Base-by-base conservation (phyloP, 2,329 filamentous ascomycete species). In the Falciphora oryzae region DNA sequence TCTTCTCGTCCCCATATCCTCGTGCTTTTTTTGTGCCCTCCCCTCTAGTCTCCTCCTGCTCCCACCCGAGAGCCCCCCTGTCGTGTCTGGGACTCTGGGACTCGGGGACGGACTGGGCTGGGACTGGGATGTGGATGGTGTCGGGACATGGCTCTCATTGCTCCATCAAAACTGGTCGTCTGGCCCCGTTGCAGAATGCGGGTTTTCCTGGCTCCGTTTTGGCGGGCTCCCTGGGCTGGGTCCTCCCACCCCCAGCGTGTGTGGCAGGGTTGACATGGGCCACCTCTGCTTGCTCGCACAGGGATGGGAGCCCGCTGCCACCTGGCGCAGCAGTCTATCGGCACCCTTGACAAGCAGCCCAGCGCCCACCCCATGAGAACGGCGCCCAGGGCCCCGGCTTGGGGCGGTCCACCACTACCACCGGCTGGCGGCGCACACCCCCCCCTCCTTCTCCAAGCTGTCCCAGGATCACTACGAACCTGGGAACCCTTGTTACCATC, bases 351-450 rank as follows among this genome's bases (percentile, higher is more conserved):
- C 35, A 28, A 63, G 22, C 62, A 59, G 62, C 62, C 53, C 44
- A 53, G 44, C 44, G 22, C 44, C 62, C 62, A 63, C 62, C 62
- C 61, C 62, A 58, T 63, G 62, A 53, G 44, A 59, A 44, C 56
- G 62, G 62, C 62, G 53, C 32, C 62, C 62, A 63, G 70, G 67
- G 75, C 72, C 74, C 74, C 75, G 76, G 76, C 78, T 76, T 76
- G 76, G 77, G 77, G 76, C 75, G 73, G 73, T 59, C 53, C 56
- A 63, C 62, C 56, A 58, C 31, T 18, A 44, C 53, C 62, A 32
- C 29, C 56, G 53, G 53, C 62, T 59, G 72, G 29, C 53, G 27
- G 28, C 62, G 32, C 56, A 63, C 62, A 59, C 62, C 62, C 62
- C 61, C 56, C 62, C 60, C 60, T 25, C 22, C 16, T 28, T 31